These are phyloP conservation scores for Ophiostoma australiae DNA, from an alignment of 2,329 filamentous ascomycete species.

Conservation along the genomic window DNA sequence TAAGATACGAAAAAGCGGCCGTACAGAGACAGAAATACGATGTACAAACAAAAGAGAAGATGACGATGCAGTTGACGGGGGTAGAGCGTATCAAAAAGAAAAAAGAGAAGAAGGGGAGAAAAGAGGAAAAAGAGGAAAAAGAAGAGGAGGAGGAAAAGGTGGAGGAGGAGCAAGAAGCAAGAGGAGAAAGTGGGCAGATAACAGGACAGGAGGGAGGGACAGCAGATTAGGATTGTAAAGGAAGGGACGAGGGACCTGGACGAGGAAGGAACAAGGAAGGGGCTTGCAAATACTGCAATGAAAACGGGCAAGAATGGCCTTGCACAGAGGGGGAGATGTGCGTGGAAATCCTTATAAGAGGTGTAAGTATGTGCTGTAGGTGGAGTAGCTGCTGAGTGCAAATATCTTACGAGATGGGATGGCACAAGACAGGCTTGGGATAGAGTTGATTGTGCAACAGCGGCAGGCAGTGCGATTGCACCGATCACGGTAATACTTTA, in stretches of 20 bases:
- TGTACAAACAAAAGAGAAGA: constrained; percentile 21
- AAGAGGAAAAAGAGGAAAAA: constrained; percentile 12
- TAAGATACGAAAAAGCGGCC: constrained; percentile 6
- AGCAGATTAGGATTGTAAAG: constrained; percentile 2
- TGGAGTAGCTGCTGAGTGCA: background rate
- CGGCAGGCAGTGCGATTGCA: background rate
- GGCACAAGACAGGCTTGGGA: background rate
- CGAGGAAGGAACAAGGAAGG: background rate
- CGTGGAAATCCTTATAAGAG: constrained; percentile 8
- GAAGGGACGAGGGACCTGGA: constrained; percentile 2
- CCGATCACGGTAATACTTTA: too few relatives aligned
- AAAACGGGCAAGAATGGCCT: too few relatives aligned
- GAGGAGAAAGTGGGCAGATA: constrained; percentile 20
- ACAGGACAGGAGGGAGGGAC: constrained; percentile 16
- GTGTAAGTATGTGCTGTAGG: background rate
- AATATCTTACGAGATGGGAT: background rate
- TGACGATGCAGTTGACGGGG: constrained; percentile 26
- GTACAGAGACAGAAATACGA: constrained; percentile 15
- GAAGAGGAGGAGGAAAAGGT: constrained; percentile 13
- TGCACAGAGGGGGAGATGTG: background rate
- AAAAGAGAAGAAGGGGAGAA: constrained; percentile 15
- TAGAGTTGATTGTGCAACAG: background rate
- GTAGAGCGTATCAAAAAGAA: constrained; percentile 19
- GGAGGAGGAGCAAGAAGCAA: constrained; percentile 16
- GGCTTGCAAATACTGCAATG: background rate